These are phyloP conservation scores for Angomonas deanei DNA, from an alignment of 208 protist genomes.

Conservation along the genomic window DNA sequence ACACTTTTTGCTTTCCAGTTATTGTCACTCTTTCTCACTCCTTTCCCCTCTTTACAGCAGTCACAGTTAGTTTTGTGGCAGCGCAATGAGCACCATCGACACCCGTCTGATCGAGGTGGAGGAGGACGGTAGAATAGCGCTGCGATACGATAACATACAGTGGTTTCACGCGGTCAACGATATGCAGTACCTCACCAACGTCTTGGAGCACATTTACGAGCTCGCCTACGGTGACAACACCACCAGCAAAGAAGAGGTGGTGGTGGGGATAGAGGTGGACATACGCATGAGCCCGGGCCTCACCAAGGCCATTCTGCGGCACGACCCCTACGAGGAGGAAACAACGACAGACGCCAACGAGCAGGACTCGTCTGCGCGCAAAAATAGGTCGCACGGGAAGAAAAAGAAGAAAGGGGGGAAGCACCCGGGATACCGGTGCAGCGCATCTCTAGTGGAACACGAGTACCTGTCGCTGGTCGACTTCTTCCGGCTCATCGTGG, in stretches of 20 bases:
- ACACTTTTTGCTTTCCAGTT: conserved; percentile 7
- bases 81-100: not conserved
- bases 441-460: too few species aligned
- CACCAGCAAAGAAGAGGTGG: not conserved
- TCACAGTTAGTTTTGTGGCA: too few species aligned
- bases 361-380: not conserved
- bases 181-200: conserved; percentile 1
- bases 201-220: not conserved
- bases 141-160: conserved; percentile 7
- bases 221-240: not conserved
- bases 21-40: not conserved
- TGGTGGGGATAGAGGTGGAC: conserved; percentile 39
- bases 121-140: not conserved
- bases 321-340: conserved; percentile 11
- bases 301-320: conserved; percentile 18
- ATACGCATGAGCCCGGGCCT: conserved; percentile 18
- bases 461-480: conserved; percentile 4
- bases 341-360: not conserved
- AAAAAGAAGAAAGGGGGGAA: not conserved
- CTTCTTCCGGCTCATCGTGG: conserved; percentile 6
- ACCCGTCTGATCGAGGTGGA: not conserved
- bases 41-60: not conserved
- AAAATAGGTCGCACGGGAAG: too few species aligned
- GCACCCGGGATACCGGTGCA: not conserved
- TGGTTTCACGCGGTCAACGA: conserved; percentile 41